A percentile compares a stretch with the other conserved stretches of the same genome.
phyloP scores from a whole-genome alignment of 2,329 filamentous ascomycete species.

The Colletotrichum sp. region DNA sequence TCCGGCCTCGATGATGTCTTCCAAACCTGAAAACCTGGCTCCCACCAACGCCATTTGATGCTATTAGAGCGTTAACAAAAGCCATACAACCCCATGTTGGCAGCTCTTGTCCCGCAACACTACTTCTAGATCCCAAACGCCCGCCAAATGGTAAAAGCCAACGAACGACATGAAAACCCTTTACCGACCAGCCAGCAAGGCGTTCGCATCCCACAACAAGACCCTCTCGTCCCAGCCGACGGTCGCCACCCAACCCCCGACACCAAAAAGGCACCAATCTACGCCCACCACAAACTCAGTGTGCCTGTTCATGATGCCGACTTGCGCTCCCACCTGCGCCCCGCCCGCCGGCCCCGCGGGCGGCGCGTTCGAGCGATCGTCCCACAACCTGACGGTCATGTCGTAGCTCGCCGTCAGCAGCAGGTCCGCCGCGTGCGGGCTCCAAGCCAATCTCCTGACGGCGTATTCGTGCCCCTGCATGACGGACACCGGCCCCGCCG shows the following conservation, averaged over 20 bases:
- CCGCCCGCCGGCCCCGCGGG: slow-evolving; percentile 38
- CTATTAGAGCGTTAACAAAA: background rate
- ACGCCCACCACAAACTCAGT: slow-evolving; percentile 97
- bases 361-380: slow-evolving; percentile 64
- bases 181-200: slow-evolving; percentile 36
- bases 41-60: background rate
- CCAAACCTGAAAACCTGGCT: background rate
- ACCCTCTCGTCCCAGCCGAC: slow-evolving; percentile 94
- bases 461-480: slow-evolving; percentile 92
- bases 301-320: slow-evolving; percentile 89
- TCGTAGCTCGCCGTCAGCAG: slow-evolving; percentile 92
- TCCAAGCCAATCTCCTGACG: slow-evolving; percentile 86
- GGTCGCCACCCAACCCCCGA: slow-evolving; percentile 93
- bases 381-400: slow-evolving; percentile 97
- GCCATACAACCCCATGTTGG: background rate
- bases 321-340: slow-evolving; percentile 66
- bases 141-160: background rate
- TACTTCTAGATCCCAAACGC: background rate
- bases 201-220: slow-evolving; percentile 86
- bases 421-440: slow-evolving; percentile 89
- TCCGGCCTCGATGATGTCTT: background rate
- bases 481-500: slow-evolving; percentile 73
- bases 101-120: background rate
- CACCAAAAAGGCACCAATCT: slow-evolving; percentile 97
- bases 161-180: background rate